Evolutionary conservation across 2,329 filamentous ascomycete genomes (phyloP), one percentile per base, ranked within the genome.

Genomic region (Elsinoe batatas): DNA sequence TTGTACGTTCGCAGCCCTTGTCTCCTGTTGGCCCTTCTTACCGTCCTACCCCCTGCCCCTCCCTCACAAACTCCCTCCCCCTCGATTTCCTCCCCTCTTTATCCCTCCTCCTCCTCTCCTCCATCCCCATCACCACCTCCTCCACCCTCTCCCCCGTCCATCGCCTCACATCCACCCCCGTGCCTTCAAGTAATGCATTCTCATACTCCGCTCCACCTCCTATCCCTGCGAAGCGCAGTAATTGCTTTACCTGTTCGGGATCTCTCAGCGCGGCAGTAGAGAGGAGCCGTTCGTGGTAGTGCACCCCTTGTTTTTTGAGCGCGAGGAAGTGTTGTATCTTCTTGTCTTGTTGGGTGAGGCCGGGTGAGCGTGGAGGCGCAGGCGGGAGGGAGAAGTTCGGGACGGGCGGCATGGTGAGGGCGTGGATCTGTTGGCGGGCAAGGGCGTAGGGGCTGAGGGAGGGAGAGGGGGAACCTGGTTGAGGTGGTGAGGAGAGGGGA

Each of bases 251-350:
- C 54, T 91, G 72, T 40, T 79, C 80, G 2, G 88, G 88, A 65
- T 91, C 91, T 53, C 80, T 79, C 57, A 91, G 72, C 6, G 85
- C 81, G 0, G 79, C 71, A 0, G 84, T 86, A 57, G 78, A 76
- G 35, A 85, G 80, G 7, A 93, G 74, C 59, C 85, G 83, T 62
- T 82, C 76, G 67, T 93, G 91, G 75, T 91, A 91, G 69, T 93
- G 88, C 13, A 83, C 76, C 3, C 84, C 84, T 60, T 84, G 81
- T 64, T 81, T 82, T 72, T 93, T 93, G n/a, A 91, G 76, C 44
- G 81, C 76, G 0, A 91, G 78, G 61, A 93, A 91, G 58, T 82
- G 81, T 59, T 81, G 78, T 62, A 91, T 85, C 63, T 88, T 90
- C 61, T 79, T 77, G 51, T 79, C 83, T 11, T 82, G 64, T 37